Evolutionary conservation across 495 filamentous ascomycete genomes (phyloP).

Genomic region (Xylaria bambusicola): DNA sequence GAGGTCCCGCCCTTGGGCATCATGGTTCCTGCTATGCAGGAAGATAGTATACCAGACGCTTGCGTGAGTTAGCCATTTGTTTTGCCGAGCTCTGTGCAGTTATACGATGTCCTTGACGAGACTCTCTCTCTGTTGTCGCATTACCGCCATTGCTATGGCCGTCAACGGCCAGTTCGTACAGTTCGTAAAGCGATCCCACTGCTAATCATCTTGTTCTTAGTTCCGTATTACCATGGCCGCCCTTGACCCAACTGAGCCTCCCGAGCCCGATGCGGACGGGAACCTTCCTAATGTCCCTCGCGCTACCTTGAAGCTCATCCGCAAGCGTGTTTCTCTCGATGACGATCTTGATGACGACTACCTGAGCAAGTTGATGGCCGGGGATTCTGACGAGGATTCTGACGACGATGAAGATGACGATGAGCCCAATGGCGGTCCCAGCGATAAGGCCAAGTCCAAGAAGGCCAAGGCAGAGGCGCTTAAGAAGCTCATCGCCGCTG

Average conservation of each 20-base stretch:
- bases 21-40: slow-evolving; percentile 63
- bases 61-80: slow-evolving; percentile 62
- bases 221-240: slow-evolving; percentile 98
- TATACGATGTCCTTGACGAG: too few species aligned
- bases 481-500: slow-evolving; percentile 70
- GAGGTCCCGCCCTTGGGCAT: slow-evolving; percentile 79
- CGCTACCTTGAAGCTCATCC: slow-evolving; percentile 88
- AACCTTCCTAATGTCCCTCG: slow-evolving; percentile 64
- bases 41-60: slow-evolving; percentile 44
- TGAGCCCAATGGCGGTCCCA: slow-evolving; percentile 83
- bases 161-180: not conserved
- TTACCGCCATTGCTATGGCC: slow-evolving; percentile 5
- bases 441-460: slow-evolving; percentile 84
- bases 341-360: slow-evolving; percentile 62
- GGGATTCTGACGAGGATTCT: slow-evolving; percentile 61
- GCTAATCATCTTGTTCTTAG: slow-evolving; percentile 48
- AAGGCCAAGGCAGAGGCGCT: slow-evolving; percentile 73
- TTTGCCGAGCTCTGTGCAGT: not conserved
- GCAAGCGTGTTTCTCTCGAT: slow-evolving; percentile 61
- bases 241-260: slow-evolving; percentile 81
- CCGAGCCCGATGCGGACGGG: slow-evolving; percentile 63
- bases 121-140: not conserved
- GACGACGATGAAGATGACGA: slow-evolving; percentile 60
- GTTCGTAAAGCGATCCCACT: slow-evolving; percentile 7
- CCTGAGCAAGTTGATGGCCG: slow-evolving; percentile 50